Evolutionary conservation across 306 rosid species (phyloP).

Genomic region (Quercus gilva): DNA sequence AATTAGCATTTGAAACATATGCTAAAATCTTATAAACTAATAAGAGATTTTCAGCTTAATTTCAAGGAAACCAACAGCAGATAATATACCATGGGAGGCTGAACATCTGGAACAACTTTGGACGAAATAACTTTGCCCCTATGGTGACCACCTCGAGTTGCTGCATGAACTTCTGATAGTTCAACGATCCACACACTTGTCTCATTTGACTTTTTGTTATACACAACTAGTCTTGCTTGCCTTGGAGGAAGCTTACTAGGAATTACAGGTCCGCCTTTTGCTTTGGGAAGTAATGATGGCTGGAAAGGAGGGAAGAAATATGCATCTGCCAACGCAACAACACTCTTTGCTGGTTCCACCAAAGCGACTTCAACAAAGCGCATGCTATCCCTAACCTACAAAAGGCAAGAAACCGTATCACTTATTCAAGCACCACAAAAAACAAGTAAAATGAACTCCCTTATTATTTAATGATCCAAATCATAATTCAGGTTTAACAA

Average conservation of each 20-base stretch:
- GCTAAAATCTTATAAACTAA: no score
- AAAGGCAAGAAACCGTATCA: conserved; percentile 16
- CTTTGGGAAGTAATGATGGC: conserved; percentile 74
- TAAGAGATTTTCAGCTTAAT: not conserved
- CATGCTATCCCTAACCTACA: conserved; percentile 78
- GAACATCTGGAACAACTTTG: conserved; percentile 67
- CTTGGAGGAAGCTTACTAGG: conserved; percentile 78
- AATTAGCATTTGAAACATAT: not conserved
- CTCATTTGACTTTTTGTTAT: conserved; percentile 71
- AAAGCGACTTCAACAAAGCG: conserved; percentile 69
- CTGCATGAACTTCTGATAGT: conserved; percentile 69
- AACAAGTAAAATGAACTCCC: not conserved
- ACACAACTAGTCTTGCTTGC: conserved; percentile 71
- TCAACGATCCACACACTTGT: conserved; percentile 78
- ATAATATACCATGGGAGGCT: conserved; percentile 72
- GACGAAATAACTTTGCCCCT: conserved; percentile 74
- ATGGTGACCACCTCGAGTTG: conserved; percentile 86
- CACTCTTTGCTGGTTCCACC: conserved; percentile 73
- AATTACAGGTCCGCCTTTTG: conserved; percentile 72
- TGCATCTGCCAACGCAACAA: conserved; percentile 83
- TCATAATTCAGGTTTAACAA: not conserved
- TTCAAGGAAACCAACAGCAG: not conserved
- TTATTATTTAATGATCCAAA: conserved; percentile 5
- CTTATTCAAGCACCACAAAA: not conserved
- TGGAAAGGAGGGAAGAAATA: conserved; percentile 91